Base-by-base conservation (phyloP, 768 basidiomycete genomes). In the Boletus reticuloceps region DNA sequence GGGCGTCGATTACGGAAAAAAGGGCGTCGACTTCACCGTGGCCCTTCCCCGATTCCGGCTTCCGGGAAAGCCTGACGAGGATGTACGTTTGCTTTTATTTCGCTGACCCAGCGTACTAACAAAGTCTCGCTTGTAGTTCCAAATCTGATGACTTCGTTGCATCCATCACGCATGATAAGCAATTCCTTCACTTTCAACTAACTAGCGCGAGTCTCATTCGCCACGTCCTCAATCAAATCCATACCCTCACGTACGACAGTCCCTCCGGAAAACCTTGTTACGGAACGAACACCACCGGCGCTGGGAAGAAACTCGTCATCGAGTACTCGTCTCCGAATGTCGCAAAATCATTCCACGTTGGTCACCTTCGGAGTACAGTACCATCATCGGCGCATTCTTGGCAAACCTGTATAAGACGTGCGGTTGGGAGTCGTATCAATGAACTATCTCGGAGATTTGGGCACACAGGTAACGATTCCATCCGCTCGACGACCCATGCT, bases 401-500 rank as follows among this genome's bases (percentile, higher is more conserved):
- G 78, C 83, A 11, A 98, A 98, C 73, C 64, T 98, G 40, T 96
- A 98, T 78, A 88, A 86, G 67, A 81, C 91, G 9, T 92, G 88
- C 64, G 95, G 96, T 16, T 98, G 93, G 94, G 82, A 93, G 94
- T 95, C n/a, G 72, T 82, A 38, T 81, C 89, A 3, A 76, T 98
- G 73, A 99, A 99, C 70, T 99, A 99, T 69, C 82, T 98, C 17
- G 96, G 96, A 3, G 95, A 98, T 67, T 98, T 95, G 95, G 96
- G 96, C 20, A 98, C 94, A 40, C 96, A 98, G 81, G 94, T 93
- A 38, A 68, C n/a, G 0, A 20, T n/a, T 3, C 14, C 25, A 11
- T 19, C 20, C 14, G 29, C 17, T 25, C 13, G 4, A 16, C 22
- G 14, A 34, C 8, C 7, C 19, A 39, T 20, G 32, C 29, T 31